These are phyloP conservation scores for Ceratocystis diversiconidia DNA, from an alignment of 2,329 filamentous ascomycete species.

Conservation along the genomic window DNA sequence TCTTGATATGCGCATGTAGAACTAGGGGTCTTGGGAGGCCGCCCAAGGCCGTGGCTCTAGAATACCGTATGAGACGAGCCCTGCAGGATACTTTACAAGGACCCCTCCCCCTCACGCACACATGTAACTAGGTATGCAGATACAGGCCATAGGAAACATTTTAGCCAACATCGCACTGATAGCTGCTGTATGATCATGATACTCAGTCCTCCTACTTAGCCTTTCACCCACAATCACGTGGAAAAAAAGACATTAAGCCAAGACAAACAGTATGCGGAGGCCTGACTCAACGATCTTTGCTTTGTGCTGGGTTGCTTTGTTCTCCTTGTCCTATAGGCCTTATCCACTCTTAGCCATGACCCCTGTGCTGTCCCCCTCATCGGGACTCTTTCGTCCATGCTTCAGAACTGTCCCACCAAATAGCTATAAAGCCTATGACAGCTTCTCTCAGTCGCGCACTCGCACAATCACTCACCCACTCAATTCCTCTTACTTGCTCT, in stretches of 20 bases:
- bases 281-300: not conserved
- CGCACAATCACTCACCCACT: not conserved
- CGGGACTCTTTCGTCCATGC: not conserved
- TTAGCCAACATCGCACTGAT: not conserved
- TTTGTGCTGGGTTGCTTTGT: not conserved
- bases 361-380: not conserved
- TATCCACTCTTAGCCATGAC: conserved; percentile 1
- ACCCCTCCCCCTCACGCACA: too few species aligned
- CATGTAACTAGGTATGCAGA: too few species aligned
- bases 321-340: not conserved
- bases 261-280: not conserved
- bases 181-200: not conserved
- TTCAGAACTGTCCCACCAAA: not conserved
- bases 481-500: not conserved
- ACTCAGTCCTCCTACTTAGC: not conserved
- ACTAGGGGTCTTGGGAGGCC: too few species aligned
- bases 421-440: not conserved
- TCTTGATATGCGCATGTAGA: not conserved
- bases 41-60: too few species aligned
- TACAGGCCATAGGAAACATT: not conserved
- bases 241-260: not conserved
- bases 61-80: too few species aligned
- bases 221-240: not conserved
- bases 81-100: too few species aligned
- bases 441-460: not conserved